Percentiles rank a stretch among this genome's conserved stretches.
Evolutionary conservation across 164 flowering plant species (phyloP).

Genomic region (Stephania yunnanensis): DNA sequence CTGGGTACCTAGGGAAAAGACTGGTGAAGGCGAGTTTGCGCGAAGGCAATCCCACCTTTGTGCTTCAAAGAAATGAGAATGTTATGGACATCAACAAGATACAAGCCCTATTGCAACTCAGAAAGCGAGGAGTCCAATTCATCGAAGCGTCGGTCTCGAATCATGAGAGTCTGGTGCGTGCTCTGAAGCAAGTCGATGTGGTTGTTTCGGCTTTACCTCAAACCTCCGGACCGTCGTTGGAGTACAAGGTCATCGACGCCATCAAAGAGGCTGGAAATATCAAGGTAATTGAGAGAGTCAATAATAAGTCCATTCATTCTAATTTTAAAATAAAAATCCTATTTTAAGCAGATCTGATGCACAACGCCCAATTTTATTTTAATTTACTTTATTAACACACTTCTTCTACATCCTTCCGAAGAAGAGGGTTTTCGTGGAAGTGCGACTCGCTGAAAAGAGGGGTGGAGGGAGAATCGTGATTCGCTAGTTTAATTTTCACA

Average conservation of each 20-base stretch:
- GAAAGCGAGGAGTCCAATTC: neutral
- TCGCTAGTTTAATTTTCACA: too few relatives aligned
- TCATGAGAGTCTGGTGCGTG: slow-evolving; percentile 42
- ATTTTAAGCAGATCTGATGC: too few relatives aligned
- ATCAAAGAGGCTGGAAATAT: slow-evolving; percentile 62
- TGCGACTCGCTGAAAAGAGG: too few relatives aligned
- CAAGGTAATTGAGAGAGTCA: slow-evolving; percentile 23
- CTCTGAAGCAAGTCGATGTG: slow-evolving; percentile 50
- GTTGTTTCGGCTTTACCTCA: slow-evolving; percentile 58
- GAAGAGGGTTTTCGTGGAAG: too few relatives aligned
- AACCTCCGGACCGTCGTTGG: slow-evolving; percentile 39
- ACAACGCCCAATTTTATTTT: too few relatives aligned
- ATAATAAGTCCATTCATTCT: too few relatives aligned
- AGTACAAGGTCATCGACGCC: slow-evolving; percentile 56
- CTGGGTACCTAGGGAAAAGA: neutral
- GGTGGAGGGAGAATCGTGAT: too few relatives aligned
- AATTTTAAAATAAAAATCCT: too few relatives aligned
- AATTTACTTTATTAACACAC: too few relatives aligned
- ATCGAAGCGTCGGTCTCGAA: slow-evolving; percentile 38
- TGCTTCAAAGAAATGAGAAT: slow-evolving; percentile 34
- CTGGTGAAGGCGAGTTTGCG: slow-evolving; percentile 28
- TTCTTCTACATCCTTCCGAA: too few relatives aligned
- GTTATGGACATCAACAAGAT: slow-evolving; percentile 18
- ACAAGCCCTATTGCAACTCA: neutral
- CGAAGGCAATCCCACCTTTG: slow-evolving; percentile 37